Conservation (phyloP, 345 rosid genomes). For the Chamaenerion angustifolium region DNA sequence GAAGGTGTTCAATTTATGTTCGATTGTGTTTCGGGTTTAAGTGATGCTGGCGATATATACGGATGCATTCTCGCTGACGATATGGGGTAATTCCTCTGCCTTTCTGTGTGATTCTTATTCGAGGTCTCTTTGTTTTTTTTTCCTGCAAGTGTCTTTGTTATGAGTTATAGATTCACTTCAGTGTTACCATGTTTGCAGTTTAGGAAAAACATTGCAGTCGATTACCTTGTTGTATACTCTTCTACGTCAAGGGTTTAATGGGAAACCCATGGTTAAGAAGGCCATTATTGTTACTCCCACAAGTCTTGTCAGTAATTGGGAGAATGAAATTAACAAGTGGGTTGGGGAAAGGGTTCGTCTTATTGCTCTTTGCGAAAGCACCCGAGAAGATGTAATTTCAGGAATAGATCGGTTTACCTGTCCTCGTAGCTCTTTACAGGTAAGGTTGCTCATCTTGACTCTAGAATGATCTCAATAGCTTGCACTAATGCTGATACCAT, state of each 20-base stretch:
- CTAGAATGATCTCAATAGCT: conserved; percentile 6
- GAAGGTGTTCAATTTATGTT: conserved; percentile 99
- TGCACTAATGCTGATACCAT: conserved; percentile 11
- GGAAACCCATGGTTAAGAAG: conserved; percentile 83
- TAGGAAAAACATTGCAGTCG: conserved; percentile 97
- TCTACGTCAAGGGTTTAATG: conserved; percentile 82
- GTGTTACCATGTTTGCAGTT: conserved; percentile 33
- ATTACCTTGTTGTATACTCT: conserved; percentile 81
- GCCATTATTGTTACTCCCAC: conserved; percentile 96
- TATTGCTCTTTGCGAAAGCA: conserved; percentile 90
- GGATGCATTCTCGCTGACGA: conserved; percentile 99
- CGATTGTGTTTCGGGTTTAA: conserved; percentile 80
- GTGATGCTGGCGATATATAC: conserved; percentile 32
- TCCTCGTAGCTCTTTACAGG: conserved; percentile 63
- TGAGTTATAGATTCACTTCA: conserved; percentile 5
- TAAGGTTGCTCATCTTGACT: conserved; percentile 15
- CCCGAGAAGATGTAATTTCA: conserved; percentile 78
- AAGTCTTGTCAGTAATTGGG: conserved; percentile 99
- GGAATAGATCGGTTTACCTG: conserved; percentile 74
- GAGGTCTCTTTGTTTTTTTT: not conserved
- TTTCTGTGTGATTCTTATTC: conserved; percentile 4
- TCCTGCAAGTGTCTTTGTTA: conserved; percentile 1
- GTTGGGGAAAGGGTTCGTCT: conserved; percentile 81
- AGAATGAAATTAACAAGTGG: conserved; percentile 93
- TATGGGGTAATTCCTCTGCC: conserved; percentile 66